Base-by-base conservation (phyloP, 495 filamentous ascomycete genomes). In the Xanthoparmelia taractica region DNA sequence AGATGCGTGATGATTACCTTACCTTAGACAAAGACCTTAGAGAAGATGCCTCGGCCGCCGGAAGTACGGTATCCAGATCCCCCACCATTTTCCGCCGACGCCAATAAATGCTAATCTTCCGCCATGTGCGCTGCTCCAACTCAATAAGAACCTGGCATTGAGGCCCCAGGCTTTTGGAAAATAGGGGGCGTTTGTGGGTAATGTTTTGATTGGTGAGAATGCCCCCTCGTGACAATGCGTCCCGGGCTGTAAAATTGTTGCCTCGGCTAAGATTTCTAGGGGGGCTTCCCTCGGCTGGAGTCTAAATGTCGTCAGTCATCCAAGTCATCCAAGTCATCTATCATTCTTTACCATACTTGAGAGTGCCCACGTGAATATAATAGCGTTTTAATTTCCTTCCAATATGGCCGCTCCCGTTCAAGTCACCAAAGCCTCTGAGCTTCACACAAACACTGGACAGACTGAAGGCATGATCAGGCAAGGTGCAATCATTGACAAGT, bases 401-500 rank as follows among this genome's bases (percentile, higher is more conserved):
- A 36, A 29, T 8, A 64, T 64, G 64, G 55, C 59, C 43, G 47
- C 58, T 55, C 67, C 67, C 33, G 71, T 75, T 23, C 65, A 69
- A 36, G 38, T 69, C n/a, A 68, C 70, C 38, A 72, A 68, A 59
- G 66, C 68, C 34, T 61, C 68, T 7, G 58, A 61, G 2, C 65
- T 76, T 18, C 25, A 65, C 15, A 54, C 64, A 37, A 68, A 37
- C 47, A 64, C 59, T 36, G 77, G 68, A 4, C 81, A 84, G 63
- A 80, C 73, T 43, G 77, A 78, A 37, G 77, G 78, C 47, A 83
- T 85, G 73, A 73, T 81, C 45, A 72, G 79, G 27, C 74, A 83
- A 63, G 78, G 81, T 48, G 84, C 85, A 33, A 79, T 89, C 57
- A 76, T 82, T 47, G 75, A 79, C 63, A 79, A 82, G 67, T 79